Conservation (phyloP, 2,329 filamentous ascomycete genomes). For the Claviceps cyperi region DNA sequence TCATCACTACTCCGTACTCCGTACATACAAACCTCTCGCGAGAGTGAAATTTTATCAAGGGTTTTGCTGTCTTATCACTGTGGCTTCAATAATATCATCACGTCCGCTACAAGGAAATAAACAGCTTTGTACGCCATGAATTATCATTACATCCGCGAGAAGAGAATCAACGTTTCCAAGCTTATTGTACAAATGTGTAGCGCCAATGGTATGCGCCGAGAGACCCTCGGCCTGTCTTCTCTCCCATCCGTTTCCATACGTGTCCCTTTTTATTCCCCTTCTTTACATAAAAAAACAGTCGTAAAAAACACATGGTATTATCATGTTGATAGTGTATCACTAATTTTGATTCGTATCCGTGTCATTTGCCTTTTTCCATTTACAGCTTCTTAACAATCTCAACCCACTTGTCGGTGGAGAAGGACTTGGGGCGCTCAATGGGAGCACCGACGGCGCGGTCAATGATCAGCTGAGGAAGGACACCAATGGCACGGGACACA, state of each 20-base stretch:
- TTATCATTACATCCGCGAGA: conserved; percentile 6
- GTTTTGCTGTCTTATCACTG: no score
- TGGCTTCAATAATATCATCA: no score
- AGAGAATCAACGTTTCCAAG: conserved; percentile 9
- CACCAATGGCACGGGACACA: conserved; percentile 94
- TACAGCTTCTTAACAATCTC: conserved; percentile 90
- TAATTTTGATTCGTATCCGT: not conserved
- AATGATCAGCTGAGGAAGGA: conserved; percentile 98
- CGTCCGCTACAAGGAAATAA: no score
- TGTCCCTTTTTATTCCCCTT: not conserved
- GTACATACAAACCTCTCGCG: no score
- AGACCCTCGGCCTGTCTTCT: conserved; percentile 8
- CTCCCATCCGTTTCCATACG: not conserved
- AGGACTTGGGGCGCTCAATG: conserved; percentile 97
- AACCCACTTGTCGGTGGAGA: conserved; percentile 93
- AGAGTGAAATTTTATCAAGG: no score
- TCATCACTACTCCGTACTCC: no score
- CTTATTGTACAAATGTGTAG: conserved; percentile 13
- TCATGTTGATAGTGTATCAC: not conserved
- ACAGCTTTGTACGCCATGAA: no score
- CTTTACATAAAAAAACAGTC: not conserved
- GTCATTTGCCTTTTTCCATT: conserved; percentile 17
- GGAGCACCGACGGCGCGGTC: conserved; percentile 93
- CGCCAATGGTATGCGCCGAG: conserved; percentile 10
- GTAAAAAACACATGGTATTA: not conserved